Evolutionary conservation across 2,329 filamentous ascomycete species (phyloP), one percentile per base, ranked within the genome.

Genomic region (Rasamsonia emersonii): DNA sequence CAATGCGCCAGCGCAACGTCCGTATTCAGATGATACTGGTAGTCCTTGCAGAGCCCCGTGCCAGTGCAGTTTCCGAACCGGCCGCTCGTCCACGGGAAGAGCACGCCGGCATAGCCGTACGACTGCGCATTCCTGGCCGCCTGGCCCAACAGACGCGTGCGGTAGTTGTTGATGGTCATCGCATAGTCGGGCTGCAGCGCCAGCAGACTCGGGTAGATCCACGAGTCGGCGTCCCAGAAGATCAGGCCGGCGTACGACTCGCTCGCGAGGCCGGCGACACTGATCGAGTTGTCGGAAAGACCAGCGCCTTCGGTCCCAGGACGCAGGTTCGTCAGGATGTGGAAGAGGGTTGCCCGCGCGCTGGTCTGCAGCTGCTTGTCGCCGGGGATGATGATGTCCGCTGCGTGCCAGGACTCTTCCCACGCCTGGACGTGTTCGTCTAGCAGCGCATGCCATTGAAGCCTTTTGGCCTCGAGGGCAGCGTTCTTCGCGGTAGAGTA

Each of bases 11-110:
- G 59, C 2, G 68, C 71, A 41, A 79, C 76, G 43, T 79, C 75
- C 2, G 73, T 71, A 43, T 78, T 79, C 14, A 79, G 46, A 50
- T 79, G 75, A 39, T 79, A 79, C 47, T 79, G 74, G 33, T 73
- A 75, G 47, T 79, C 74, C 33, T 73, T 74, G 47, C 75, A 79
- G 21, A 65, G 65, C 7, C 65, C 65, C 5, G 64, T 67, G 4
- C 58, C 61, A 3, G 75, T 79, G 43, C 75, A 79, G 40, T 79
- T 79, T 3, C 75, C 75, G 43, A 63, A 74, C 18, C 73, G 51
- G 9, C 69, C 73, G 38, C 67, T 67, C 0, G 73, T 78, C 75
- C 75, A 79, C 2, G 74, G 68, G 44, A 69, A 79, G 1, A 74
- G 62, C 1, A 72, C 71, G 14, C 70, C 68, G 6, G 67, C 63